These are phyloP conservation scores for Sphagnum magellanicum DNA, from an alignment of 228 moss, liverwort and hornwort species.

Conservation along the genomic window DNA sequence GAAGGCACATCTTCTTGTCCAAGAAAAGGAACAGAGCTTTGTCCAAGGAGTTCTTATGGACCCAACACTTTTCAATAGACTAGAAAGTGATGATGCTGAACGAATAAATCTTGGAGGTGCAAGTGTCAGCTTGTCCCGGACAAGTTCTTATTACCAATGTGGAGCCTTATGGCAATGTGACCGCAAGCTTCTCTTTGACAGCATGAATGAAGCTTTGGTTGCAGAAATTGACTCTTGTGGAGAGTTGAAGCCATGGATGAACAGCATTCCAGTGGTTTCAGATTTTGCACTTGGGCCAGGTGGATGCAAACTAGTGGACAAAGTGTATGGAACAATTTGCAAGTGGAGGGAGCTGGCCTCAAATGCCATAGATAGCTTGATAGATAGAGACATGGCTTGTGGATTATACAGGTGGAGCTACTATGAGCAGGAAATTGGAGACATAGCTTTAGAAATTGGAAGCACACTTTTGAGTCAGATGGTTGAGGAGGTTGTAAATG, in stretches of 20 bases:
- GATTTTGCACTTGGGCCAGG: slow-evolving; percentile 4
- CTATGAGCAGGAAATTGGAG: slow-evolving; percentile 24
- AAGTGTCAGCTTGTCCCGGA: not conserved
- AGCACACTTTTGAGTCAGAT: slow-evolving; percentile 23
- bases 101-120: slow-evolving; percentile 2
- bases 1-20: not conserved
- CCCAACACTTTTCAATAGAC: slow-evolving; percentile 34
- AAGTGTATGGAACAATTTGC: slow-evolving; percentile 40
- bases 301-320: slow-evolving; percentile 31
- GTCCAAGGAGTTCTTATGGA: slow-evolving; percentile 34
- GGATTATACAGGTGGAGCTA: slow-evolving; percentile 34
- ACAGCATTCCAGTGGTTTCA: slow-evolving; percentile 3
- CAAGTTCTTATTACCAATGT: slow-evolving; percentile 5
- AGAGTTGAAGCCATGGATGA: slow-evolving; percentile 28
- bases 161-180: slow-evolving; percentile 44
- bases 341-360: slow-evolving; percentile 45
- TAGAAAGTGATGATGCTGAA: slow-evolving; percentile 22
- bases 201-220: slow-evolving; percentile 39
- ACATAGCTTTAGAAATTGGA: slow-evolving; percentile 26
- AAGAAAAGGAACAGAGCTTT: slow-evolving; percentile 25
- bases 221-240: slow-evolving; percentile 21
- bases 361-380: slow-evolving; percentile 25
- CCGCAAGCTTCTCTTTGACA: slow-evolving; percentile 49
- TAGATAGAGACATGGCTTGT: slow-evolving; percentile 28
- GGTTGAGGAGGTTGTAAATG: slow-evolving; percentile 31